phyloP scores from a whole-genome alignment of 352 stramenopile genomes.

The Phytophthora nicotianae region DNA sequence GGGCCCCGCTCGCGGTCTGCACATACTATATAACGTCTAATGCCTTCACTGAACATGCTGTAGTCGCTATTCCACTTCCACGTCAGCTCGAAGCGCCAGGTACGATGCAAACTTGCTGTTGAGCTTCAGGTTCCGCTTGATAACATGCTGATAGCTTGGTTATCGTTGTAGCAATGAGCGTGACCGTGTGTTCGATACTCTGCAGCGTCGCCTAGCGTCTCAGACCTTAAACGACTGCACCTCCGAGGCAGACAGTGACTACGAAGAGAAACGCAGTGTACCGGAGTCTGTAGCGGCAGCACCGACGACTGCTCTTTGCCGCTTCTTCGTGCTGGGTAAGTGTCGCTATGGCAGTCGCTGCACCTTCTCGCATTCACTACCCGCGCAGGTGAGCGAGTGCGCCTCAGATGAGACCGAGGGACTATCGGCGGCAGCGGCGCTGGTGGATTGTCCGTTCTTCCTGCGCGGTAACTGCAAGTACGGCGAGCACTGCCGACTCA shows the following conservation, averaged over 20 bases:
- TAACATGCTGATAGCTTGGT: constrained; percentile 8
- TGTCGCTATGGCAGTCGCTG: constrained; percentile 74
- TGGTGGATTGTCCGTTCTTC: constrained; percentile 81
- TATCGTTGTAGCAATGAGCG: constrained; percentile 7
- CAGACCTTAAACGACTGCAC: constrained; percentile 7
- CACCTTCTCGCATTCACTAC: constrained; percentile 72
- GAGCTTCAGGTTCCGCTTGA: constrained; percentile 1
- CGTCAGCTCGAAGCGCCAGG: constrained; percentile 20
- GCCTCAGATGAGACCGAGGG: constrained; percentile 38
- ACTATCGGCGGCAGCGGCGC: constrained; percentile 51
- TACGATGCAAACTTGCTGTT: constrained; percentile 6
- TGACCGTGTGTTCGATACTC: constrained; percentile 13
- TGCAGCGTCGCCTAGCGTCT: constrained; percentile 18
- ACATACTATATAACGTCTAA: background rate
- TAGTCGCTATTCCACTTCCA: constrained; percentile 10
- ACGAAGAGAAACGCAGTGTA: constrained; percentile 26
- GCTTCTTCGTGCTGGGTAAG: constrained; percentile 82
- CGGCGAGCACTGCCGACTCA: constrained; percentile 65
- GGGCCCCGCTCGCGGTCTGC: background rate
- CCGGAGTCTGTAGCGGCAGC: constrained; percentile 2
- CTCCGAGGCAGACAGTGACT: constrained; percentile 3
- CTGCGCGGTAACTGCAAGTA: constrained; percentile 80
- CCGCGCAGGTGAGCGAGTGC: constrained; percentile 35
- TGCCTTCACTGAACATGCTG: background rate
- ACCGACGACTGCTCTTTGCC: constrained; percentile 53